Percentiles rank a stretch among this genome's conserved stretches.
Evolutionary conservation across 2,329 filamentous ascomycete species (phyloP).

Genomic region (Colletotrichum lini): DNA sequence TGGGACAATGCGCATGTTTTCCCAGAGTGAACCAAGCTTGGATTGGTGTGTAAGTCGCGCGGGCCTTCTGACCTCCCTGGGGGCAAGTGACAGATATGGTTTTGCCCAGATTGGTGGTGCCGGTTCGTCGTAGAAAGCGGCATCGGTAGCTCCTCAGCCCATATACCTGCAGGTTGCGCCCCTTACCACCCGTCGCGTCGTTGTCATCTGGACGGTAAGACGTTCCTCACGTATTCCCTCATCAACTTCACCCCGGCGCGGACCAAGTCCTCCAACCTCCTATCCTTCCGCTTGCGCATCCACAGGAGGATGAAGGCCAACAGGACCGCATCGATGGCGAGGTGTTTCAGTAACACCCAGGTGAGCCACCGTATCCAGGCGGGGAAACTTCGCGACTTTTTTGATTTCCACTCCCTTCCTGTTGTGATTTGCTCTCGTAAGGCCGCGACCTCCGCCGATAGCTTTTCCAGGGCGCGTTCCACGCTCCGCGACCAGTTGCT

Average conservation of each 20-base stretch:
- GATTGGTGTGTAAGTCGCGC: background rate
- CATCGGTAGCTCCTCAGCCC: background rate
- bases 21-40: background rate
- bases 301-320: constrained; percentile 77
- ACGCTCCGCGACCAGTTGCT: constrained; percentile 85
- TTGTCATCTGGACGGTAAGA: constrained; percentile 70
- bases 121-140: background rate
- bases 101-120: background rate
- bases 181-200: background rate
- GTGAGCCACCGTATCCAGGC: constrained; percentile 80
- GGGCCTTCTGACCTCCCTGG: constrained; percentile 6
- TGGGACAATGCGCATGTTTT: background rate
- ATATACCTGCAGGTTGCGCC: background rate
- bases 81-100: background rate
- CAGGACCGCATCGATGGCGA: constrained; percentile 79
- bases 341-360: constrained; percentile 80
- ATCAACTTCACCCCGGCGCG: constrained; percentile 71
- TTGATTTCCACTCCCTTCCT: constrained; percentile 78
- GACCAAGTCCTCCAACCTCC: constrained; percentile 80
- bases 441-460: constrained; percentile 94
- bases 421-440: constrained; percentile 90
- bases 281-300: constrained; percentile 80
- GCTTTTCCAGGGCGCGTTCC: constrained; percentile 87
- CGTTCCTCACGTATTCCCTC: constrained; percentile 71
- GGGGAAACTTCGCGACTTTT: constrained; percentile 74